phyloP scores from a whole-genome alignment of 2,329 filamentous ascomycete species.

The Trichoderma lentiforme region DNA sequence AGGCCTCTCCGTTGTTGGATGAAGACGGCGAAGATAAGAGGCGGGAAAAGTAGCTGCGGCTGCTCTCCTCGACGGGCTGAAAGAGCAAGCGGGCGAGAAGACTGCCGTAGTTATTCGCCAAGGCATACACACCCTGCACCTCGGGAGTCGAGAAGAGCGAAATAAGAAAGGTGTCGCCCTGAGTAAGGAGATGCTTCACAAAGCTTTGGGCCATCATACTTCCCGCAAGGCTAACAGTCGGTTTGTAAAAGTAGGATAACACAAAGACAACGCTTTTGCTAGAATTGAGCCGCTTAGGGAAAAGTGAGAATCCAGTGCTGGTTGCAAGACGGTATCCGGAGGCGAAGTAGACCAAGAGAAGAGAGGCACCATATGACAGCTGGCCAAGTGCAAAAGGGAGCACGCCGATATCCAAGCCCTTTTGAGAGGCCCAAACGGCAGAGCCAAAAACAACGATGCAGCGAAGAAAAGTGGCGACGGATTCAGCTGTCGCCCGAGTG shows the following conservation, averaged over 20 bases:
- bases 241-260: constrained; percentile 61
- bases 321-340: constrained; percentile 57
- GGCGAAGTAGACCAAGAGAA: constrained; percentile 68
- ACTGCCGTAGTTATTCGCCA: constrained; percentile 93
- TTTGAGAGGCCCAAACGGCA: constrained; percentile 59
- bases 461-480: constrained; percentile 72
- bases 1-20: constrained; percentile 21
- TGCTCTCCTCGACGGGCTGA: constrained; percentile 93
- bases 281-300: constrained; percentile 39
- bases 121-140: constrained; percentile 85
- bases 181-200: constrained; percentile 89
- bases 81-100: constrained; percentile 85
- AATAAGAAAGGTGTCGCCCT: constrained; percentile 89
- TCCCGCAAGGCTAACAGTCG: constrained; percentile 68
- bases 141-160: constrained; percentile 70
- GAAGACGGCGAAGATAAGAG: constrained; percentile 51
- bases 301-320: constrained; percentile 64
- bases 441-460: constrained; percentile 71
- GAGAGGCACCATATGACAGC: constrained; percentile 65
- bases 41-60: constrained; percentile 82
- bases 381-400: constrained; percentile 89
- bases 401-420: constrained; percentile 60
- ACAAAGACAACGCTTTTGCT: constrained; percentile 41
- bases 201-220: constrained; percentile 84
- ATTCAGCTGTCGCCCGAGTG: constrained; percentile 78